Evolutionary conservation across 441 rosid genomes (phyloP).

Genomic region (Gossypium laxum): DNA sequence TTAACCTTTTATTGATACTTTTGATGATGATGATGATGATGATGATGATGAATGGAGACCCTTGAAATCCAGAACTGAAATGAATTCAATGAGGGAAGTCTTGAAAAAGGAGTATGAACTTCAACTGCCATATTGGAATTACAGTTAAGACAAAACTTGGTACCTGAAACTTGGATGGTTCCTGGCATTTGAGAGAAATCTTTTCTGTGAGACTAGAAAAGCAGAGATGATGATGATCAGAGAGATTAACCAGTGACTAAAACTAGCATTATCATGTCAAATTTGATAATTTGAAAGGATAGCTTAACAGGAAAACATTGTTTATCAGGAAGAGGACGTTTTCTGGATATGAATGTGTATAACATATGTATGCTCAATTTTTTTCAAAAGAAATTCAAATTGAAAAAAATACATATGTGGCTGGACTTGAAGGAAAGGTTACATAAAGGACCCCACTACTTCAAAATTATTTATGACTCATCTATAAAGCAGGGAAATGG

Average conservation of each 20-base stretch:
- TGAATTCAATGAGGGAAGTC: conserved; percentile 13
- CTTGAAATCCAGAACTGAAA: conserved; percentile 50
- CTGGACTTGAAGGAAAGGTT: conserved; percentile 24
- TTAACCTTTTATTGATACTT: conserved; percentile 52
- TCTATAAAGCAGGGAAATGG: neutral
- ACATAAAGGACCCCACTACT: conserved; percentile 25
- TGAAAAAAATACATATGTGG: conserved; percentile 42
- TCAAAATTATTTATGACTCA: neutral
- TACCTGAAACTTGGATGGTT: conserved; percentile 82
- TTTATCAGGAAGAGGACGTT: no score
- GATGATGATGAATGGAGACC: conserved; percentile 39
- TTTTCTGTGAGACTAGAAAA: neutral
- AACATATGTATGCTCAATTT: neutral
- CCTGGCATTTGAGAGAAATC: conserved; percentile 64
- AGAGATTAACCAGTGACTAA: neutral
- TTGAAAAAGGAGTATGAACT: neutral
- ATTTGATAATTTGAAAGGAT: conserved; percentile 11
- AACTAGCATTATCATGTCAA: neutral
- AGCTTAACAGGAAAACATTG: neutral
- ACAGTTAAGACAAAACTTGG: conserved; percentile 9
- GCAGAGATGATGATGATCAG: neutral
- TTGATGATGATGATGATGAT: conserved; percentile 28
- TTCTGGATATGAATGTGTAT: neutral
- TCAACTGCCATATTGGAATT: conserved; percentile 13
- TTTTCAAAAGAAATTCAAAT: conserved; percentile 21